Base-by-base conservation (phyloP, 2,329 filamentous ascomycete species). In the Leptoxyphium fumago region DNA sequence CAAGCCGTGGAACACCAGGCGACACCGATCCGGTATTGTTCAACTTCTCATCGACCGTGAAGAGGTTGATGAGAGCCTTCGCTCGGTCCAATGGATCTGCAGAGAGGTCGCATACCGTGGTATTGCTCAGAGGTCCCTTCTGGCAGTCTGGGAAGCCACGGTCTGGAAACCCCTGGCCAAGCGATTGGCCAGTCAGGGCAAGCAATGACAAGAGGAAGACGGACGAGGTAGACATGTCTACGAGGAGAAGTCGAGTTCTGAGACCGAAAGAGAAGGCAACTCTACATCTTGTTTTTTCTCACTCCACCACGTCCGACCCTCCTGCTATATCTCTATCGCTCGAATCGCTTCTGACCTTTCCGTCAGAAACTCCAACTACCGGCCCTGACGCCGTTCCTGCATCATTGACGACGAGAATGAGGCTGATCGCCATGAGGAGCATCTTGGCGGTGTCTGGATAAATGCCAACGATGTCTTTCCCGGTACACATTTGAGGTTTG, bases 41-140 rank as follows among this genome's bases (percentile, higher is more conserved):
- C 17, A 78, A 67, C 49, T 77, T 73, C 55, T 77, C 73, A 36
- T 66, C 66, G 10, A 70, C 59, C 2, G 63, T 72, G 51, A 77
- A 67, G 29, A 66, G 60, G 2, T 64, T 64, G 29, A 75, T 63
- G 1, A 77, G 61, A 36, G 70, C 68, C 10, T 57, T 58, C 2
- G 68, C 67, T 4, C 46, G 48, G 11, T 47, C 45, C 14, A 32
- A 56, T 2, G 60, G 54, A 26, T 54, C 55, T 13, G 61, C 65
- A 11, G 64, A 63, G 3, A 60, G 57, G 45, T 76, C 62, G 52
- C 73, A 77, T 4, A 76, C 68, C 2, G 64, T 59, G 29, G 67
- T 70, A 38, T 65, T 65, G 42, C 60, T 64, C 17, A 74, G 55
- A 0, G 71, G 71, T 0, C 70, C 70, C 52, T 65, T 66, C 8